Conservation (phyloP, 176 grass and related monocot genomes). For the Carex kokanica region DNA sequence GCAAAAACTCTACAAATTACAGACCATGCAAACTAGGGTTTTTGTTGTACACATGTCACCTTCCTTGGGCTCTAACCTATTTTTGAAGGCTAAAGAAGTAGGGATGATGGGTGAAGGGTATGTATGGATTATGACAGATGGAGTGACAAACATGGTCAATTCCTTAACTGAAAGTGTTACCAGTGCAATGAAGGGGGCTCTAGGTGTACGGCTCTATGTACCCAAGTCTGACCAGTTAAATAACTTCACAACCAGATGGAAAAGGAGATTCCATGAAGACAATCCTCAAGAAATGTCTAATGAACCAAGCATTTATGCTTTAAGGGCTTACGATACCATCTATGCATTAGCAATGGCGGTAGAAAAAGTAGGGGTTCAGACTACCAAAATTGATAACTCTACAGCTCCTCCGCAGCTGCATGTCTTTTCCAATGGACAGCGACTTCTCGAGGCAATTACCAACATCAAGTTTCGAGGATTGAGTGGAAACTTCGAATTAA, state of each 20-base stretch:
- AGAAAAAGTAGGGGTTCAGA: slow-evolving; percentile 19
- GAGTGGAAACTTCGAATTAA: slow-evolving; percentile 43
- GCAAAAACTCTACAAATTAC: slow-evolving; percentile 26
- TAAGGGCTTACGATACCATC: slow-evolving; percentile 54
- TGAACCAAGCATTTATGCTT: slow-evolving; percentile 30
- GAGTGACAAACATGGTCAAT: slow-evolving; percentile 40
- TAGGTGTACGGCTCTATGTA: slow-evolving; percentile 42
- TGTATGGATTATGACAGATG: slow-evolving; percentile 57
- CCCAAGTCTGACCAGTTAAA: slow-evolving; percentile 29
- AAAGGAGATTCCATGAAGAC: slow-evolving; percentile 36
- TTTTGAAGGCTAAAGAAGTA: slow-evolving; percentile 9
- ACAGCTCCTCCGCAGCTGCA: background rate
- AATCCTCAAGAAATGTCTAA: slow-evolving; percentile 25
- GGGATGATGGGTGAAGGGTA: slow-evolving; percentile 42
- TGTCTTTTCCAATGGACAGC: slow-evolving; percentile 36
- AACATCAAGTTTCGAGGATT: slow-evolving; percentile 42
- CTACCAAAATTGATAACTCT: slow-evolving; percentile 20
- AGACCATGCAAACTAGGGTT: slow-evolving; percentile 51
- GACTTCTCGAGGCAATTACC: slow-evolving; percentile 36
- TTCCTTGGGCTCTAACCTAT: slow-evolving; percentile 16
- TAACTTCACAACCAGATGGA: slow-evolving; percentile 45
- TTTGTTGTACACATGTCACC: slow-evolving; percentile 39
- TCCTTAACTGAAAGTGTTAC: slow-evolving; percentile 24
- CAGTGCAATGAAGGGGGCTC: slow-evolving; percentile 39
- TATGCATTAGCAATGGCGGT: slow-evolving; percentile 41